Evolutionary conservation across 495 filamentous ascomycete genomes (phyloP), one percentile per base, ranked within the genome.

Genomic region (Letharia lupina): DNA sequence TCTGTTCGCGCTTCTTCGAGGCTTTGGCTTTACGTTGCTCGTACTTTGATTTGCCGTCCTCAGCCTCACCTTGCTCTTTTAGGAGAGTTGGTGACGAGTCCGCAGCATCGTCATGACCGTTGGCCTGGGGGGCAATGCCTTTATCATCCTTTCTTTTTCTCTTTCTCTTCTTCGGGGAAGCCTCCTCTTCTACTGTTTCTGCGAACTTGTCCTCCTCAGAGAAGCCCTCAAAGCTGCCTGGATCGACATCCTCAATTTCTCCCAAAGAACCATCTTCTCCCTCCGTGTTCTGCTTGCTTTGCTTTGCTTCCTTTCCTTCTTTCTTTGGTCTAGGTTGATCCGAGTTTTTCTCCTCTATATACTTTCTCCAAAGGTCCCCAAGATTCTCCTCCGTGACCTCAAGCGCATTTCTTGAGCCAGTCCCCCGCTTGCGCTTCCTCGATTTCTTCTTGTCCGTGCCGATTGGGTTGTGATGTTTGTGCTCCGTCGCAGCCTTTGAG

Each of bases 321-420:
- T 79, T 65, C 79, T 78, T 70, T 82, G 81, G 65, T 77, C 77
- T 39, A 69, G 58, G 73, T 76, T 58, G 58, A 67, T 67, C 66
- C 62, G 18, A 63, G 50, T 39, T 35, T 23, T 41, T 42, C 37
- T 54, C 84, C 70, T 93, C 92, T 70, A 96, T 90, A 67, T 93
- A 83, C 65, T 83, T 84, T 64, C 89, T 88, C 77, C 86, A 96
- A 69, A 96, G 78, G 54, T 86, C 85, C 64, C 86, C 82, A 39
- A 96, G 80, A 76, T 96, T 95, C 0, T 82, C 80, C 3, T 80
- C 72, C 15, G 86, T 91, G 61, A 94, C 86, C 66, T 84, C 75
- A 35, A 74, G 67, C 56, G 77, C 77, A 68, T 82, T 80, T 66
- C 48, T 63, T 58, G 70, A 73, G 40, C 69, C 67, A 39, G 77